A percentile compares a stretch with the other conserved stretches of the same genome.
phyloP scores from a whole-genome alignment of 768 basidiomycete species.

The Amanita pseudoporphyria region DNA sequence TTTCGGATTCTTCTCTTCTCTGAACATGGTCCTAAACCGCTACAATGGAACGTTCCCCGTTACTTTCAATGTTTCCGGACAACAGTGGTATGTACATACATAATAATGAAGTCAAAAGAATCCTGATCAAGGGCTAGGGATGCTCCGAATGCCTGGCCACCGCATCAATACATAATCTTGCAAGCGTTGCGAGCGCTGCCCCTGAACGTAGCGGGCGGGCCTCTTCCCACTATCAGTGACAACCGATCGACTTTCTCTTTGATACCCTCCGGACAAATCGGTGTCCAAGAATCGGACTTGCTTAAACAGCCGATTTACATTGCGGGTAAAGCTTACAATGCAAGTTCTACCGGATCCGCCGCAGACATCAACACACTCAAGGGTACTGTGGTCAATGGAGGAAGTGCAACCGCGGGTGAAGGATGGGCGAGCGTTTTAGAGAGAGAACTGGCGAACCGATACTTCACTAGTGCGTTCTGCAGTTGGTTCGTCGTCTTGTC shows the following conservation, averaged over 20 bases:
- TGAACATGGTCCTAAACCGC: constrained; percentile 71
- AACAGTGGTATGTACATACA: constrained; percentile 55
- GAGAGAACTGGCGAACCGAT: constrained; percentile 78
- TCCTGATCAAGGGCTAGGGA: constrained; percentile 37
- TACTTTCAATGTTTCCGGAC: constrained; percentile 68
- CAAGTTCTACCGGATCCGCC: constrained; percentile 38
- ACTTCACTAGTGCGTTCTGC: constrained; percentile 74
- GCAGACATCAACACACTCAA: constrained; percentile 53
- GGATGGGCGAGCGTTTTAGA: constrained; percentile 56
- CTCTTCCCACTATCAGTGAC: constrained; percentile 39
- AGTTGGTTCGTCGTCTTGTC: constrained; percentile 55
- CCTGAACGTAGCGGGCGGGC: constrained; percentile 50
- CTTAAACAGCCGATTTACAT: constrained; percentile 52
- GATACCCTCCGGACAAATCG: constrained; percentile 76
- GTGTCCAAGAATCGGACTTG: constrained; percentile 56
- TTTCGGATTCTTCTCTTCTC: constrained; percentile 60
- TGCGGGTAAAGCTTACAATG: constrained; percentile 24
- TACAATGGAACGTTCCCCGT: constrained; percentile 85
- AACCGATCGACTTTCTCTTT: constrained; percentile 56
- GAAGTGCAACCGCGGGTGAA: constrained; percentile 47
- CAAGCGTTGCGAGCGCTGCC: constrained; percentile 71
- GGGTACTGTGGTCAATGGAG: constrained; percentile 56
- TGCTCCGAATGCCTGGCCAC: constrained; percentile 85
- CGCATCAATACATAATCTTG: constrained; percentile 74
- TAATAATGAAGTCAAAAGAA: neutral